Percentiles rank a stretch among this genome's conserved stretches.
Conservation (phyloP, 1,284 basidiomycete species). For the Waitea zeae region DNA sequence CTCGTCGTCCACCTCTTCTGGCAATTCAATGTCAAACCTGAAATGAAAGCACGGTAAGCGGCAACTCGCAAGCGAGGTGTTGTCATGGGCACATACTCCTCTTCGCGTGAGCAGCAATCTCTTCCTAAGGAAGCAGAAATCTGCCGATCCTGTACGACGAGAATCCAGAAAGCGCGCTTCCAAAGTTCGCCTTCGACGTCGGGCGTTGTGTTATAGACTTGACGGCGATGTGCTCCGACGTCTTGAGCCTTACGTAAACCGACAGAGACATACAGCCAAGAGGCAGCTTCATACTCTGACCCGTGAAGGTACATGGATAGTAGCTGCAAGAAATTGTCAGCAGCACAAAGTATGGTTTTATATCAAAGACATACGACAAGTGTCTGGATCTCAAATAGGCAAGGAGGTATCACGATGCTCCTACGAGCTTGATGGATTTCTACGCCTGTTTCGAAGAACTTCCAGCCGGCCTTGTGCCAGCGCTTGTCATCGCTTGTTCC, state of each 20-base stretch:
- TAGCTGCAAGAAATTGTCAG: conserved; percentile 17
- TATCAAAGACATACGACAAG: conserved; percentile 3
- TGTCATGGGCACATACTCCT: conserved; percentile 39
- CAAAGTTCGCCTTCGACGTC: conserved; percentile 28
- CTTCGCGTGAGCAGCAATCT: conserved; percentile 53
- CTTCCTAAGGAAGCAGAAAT: conserved; percentile 56
- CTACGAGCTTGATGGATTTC: background rate
- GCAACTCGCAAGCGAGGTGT: too few relatives aligned
- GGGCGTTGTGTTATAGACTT: conserved; percentile 14
- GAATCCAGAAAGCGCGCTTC: conserved; percentile 33
- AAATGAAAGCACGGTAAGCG: conserved; percentile 1
- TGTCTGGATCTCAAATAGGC: conserved; percentile 13
- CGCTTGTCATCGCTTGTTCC: conserved; percentile 10
- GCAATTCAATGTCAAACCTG: conserved; percentile 66
- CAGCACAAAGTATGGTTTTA: conserved; percentile 17
- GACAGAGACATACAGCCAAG: conserved; percentile 25
- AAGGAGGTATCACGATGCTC: background rate
- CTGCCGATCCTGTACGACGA: conserved; percentile 43
- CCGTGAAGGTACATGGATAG: conserved; percentile 21
- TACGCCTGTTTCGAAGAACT: conserved; percentile 7
- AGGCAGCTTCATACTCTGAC: conserved; percentile 2
- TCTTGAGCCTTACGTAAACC: conserved; percentile 28
- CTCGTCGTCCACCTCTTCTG: conserved; percentile 75
- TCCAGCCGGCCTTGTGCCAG: conserved; percentile 12
- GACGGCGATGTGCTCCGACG: conserved; percentile 24